Percentiles rank a stretch among this genome's conserved stretches.
Conservation (phyloP, 2,329 filamentous ascomycete genomes). For the Cladosporium sp. region DNA sequence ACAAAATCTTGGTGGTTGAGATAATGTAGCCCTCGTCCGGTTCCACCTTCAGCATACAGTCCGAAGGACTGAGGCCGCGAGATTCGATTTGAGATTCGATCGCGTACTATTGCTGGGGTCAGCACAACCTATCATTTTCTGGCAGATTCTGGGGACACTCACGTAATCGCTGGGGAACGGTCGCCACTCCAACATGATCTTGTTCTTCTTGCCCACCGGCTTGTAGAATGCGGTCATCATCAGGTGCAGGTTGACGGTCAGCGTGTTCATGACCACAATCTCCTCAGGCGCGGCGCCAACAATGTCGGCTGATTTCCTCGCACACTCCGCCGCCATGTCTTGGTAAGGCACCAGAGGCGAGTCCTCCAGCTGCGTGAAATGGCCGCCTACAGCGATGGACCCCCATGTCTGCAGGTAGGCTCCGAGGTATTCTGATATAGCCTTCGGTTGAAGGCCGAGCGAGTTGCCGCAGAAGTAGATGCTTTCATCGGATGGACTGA, state of each 20-base stretch:
- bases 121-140: background rate
- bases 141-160: conserved; percentile 25
- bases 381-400: conserved; percentile 76
- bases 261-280: conserved; percentile 79
- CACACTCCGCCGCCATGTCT: conserved; percentile 68
- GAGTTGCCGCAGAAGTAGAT: conserved; percentile 90
- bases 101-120: conserved; percentile 56
- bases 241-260: conserved; percentile 77
- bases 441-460: conserved; percentile 72
- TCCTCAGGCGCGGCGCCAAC: conserved; percentile 68
- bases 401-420: conserved; percentile 78
- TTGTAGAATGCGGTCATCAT: conserved; percentile 78
- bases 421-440: conserved; percentile 57
- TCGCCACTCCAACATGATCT: conserved; percentile 80
- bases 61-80: conserved; percentile 60
- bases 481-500: conserved; percentile 35
- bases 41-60: conserved; percentile 67
- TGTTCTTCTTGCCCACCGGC: conserved; percentile 60
- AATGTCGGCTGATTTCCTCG: conserved; percentile 61
- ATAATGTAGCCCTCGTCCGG: conserved; percentile 55
- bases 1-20: conserved; percentile 63
- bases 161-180: conserved; percentile 84
- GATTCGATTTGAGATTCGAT: conserved; percentile 72
- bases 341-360: conserved; percentile 68
- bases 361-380: conserved; percentile 32